Evolutionary conservation across 768 basidiomycete genomes (phyloP), one percentile per base, ranked within the genome.

Genomic region (Megacollybia marginata): DNA sequence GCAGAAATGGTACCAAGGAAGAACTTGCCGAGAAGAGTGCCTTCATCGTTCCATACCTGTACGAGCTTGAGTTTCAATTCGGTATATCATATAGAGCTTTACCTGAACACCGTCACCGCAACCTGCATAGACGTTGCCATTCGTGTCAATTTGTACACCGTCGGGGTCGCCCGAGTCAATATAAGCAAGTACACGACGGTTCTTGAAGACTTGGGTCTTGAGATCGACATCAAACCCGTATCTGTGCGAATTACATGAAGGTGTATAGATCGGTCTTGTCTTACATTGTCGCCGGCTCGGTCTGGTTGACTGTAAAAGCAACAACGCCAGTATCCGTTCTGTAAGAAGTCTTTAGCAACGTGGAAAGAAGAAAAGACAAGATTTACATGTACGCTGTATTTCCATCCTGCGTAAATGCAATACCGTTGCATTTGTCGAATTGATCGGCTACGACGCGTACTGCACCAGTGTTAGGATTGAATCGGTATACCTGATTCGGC

Each of bases 401-500:
- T 9, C 86, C 85, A 53, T 84, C 79, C 1, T 69, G 65, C n/a
- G 75, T 76, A 61, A 90, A 83, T 0, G 85, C 83, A 47, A 91
- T 76, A 1, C 88, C 90, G 57, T 91, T 92, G 42, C 75, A 76
- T 54, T 76, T 76, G 51, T 76, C 73, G 57, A 91, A 85, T n/a
- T 80, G 83, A 54, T 86, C 83, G 2, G 90, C 88, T 2, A 89
- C 83, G 8, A 84, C 82, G 2, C 78, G 76, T 6, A 91, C 76
- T 31, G 75, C 64, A 4, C 84, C 74, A 1, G 82, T 83, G 2
- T 70, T 68, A 9, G 83, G 79, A 58, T 88, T 80, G 57, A 88
- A 80, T 11, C 84, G 75, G 61, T 93, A 92, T 13, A 90, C 85
- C 57, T 90, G 87, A 44, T 75, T 82, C 3, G 85, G 88, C 46